These are phyloP conservation scores for Euphrasia confusa DNA, from an alignment of 257 asterid species.

Conservation along the genomic window DNA sequence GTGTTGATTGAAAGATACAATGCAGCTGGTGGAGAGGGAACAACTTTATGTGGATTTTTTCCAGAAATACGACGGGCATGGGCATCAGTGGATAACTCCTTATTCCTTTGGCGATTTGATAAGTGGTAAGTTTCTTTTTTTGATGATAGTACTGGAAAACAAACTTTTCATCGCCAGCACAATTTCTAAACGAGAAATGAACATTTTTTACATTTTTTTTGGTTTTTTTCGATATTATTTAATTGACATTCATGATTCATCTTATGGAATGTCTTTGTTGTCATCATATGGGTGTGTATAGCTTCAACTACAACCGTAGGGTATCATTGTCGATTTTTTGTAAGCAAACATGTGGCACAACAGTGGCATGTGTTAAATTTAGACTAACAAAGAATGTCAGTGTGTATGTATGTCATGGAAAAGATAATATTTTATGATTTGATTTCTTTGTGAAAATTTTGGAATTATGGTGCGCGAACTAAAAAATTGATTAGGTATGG, in stretches of 20 bases:
- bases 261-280: neutral
- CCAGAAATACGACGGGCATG: slow-evolving; percentile 94
- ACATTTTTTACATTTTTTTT: neutral
- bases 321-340: too few relatives aligned
- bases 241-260: neutral
- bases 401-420: neutral
- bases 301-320: too few relatives aligned
- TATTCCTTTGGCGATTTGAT: slow-evolving; percentile 92
- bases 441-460: neutral
- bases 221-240: slow-evolving; percentile 1
- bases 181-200: slow-evolving; percentile 18
- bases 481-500: too few relatives aligned
- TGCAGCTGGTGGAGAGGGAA: slow-evolving; percentile 96
- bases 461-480: neutral
- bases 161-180: slow-evolving; percentile 4
- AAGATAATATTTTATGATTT: too few relatives aligned
- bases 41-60: slow-evolving; percentile 93
- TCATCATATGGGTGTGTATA: too few relatives aligned
- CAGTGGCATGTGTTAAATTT: neutral
- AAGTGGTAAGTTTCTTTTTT: slow-evolving; percentile 54
- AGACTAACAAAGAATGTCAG: neutral
- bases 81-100: slow-evolving; percentile 95
- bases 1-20: slow-evolving; percentile 82
- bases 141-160: slow-evolving; percentile 1
- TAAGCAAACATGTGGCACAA: too few relatives aligned